phyloP scores from a whole-genome alignment of 257 asterid genomes.

The Thymus mandschuricus region DNA sequence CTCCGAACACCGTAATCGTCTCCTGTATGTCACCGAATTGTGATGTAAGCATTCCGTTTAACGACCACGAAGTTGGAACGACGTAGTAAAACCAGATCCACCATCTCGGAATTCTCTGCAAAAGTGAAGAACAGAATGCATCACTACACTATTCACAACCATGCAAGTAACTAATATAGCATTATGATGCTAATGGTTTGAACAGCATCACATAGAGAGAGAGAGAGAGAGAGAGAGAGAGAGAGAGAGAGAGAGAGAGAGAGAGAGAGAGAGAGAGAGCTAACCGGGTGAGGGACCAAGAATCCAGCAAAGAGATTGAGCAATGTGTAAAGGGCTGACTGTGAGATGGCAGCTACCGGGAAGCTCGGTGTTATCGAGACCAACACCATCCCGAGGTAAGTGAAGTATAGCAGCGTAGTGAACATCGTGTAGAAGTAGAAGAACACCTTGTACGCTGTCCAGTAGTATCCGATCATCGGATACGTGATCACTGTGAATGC shows the following conservation, averaged over 20 bases:
- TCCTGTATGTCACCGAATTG: conserved; percentile 57
- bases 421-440: conserved; percentile 56
- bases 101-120: conserved; percentile 67
- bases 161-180: neutral
- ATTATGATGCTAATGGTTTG: neutral
- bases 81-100: conserved; percentile 59
- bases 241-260: no score
- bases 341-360: conserved; percentile 56
- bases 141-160: neutral
- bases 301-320: conserved; percentile 62
- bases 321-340: conserved; percentile 54
- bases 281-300: conserved; percentile 57
- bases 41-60: conserved; percentile 57
- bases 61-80: conserved; percentile 63
- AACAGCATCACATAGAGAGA: neutral
- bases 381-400: conserved; percentile 63
- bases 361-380: conserved; percentile 58
- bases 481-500: conserved; percentile 50
- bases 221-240: conserved; percentile 10
- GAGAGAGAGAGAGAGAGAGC: conserved; percentile 17
- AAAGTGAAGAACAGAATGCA: neutral
- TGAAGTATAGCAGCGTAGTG: conserved; percentile 53
- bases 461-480: conserved; percentile 63
- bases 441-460: conserved; percentile 51
- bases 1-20: conserved; percentile 52